These are phyloP conservation scores for Paecilomyces formosus DNA, from an alignment of 2,329 filamentous ascomycete genomes.

Conservation along the genomic window DNA sequence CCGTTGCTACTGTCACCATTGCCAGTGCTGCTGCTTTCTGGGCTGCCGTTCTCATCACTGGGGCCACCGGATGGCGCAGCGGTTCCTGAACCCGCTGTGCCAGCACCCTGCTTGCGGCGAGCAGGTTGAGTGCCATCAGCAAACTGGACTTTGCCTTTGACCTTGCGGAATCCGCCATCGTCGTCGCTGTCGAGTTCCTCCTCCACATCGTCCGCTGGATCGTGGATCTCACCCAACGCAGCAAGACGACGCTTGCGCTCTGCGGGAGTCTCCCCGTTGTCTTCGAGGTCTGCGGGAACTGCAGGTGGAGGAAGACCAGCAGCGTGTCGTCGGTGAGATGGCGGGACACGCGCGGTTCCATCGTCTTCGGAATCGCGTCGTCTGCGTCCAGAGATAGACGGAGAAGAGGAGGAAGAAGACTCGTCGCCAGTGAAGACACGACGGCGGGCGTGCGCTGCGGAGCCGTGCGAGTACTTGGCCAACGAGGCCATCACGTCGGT, in stretches of 20 bases:
- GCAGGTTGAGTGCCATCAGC: slow-evolving; percentile 23
- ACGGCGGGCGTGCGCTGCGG: slow-evolving; percentile 32
- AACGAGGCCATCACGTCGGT: slow-evolving; percentile 31
- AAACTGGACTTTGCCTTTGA: slow-evolving; percentile 24
- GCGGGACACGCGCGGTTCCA: slow-evolving; percentile 35
- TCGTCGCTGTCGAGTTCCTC: slow-evolving; percentile 16
- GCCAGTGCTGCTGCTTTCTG: slow-evolving; percentile 5
- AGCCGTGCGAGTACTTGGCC: slow-evolving; percentile 26
- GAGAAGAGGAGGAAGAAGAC: slow-evolving; percentile 10
- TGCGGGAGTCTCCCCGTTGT: slow-evolving; percentile 37
- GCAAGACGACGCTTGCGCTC: slow-evolving; percentile 40
- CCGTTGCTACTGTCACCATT: slow-evolving; percentile 10
- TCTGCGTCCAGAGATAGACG: slow-evolving; percentile 8
- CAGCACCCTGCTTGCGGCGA: slow-evolving; percentile 11
- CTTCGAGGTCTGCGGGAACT: slow-evolving; percentile 17
- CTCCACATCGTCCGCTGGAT: slow-evolving; percentile 17
- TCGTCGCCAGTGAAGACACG: slow-evolving; percentile 23
- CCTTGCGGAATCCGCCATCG: slow-evolving; percentile 13
- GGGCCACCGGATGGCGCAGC: not conserved
- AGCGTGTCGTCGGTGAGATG: slow-evolving; percentile 25
- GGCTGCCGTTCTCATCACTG: not conserved
- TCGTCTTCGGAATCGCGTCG: slow-evolving; percentile 35
- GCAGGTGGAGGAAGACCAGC: slow-evolving; percentile 20
- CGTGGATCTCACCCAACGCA: slow-evolving; percentile 29
- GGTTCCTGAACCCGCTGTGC: slow-evolving; percentile 3